These are phyloP conservation scores for Cymbopogon flexuosus DNA, from an alignment of 202 grass and related monocot species.

Conservation along the genomic window DNA sequence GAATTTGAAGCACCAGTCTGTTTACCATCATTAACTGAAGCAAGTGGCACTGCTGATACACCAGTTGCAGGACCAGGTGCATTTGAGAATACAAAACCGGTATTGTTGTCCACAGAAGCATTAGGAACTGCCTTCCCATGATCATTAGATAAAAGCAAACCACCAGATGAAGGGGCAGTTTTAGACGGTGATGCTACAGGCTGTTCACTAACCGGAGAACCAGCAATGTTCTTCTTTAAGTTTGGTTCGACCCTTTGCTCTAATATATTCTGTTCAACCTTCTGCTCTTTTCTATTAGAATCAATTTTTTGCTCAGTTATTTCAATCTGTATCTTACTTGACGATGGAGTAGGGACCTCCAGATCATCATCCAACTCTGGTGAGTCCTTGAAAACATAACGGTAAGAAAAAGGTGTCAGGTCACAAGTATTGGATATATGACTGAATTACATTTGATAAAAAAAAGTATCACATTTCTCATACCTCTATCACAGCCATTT, in stretches of 20 bases:
- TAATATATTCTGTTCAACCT: conserved; percentile 39
- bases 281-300: conserved; percentile 31
- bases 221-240: conserved; percentile 21
- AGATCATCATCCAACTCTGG: conserved; percentile 46
- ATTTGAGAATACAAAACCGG: conserved; percentile 35
- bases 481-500: conserved; percentile 57
- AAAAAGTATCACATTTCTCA: background rate
- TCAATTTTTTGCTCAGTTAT: conserved; percentile 27
- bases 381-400: conserved; percentile 40
- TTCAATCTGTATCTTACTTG: conserved; percentile 19
- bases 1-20: conserved; percentile 20
- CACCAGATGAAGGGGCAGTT: conserved; percentile 13
- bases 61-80: conserved; percentile 4
- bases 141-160: conserved; percentile 38
- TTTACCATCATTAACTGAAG: conserved; percentile 42
- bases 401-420: background rate
- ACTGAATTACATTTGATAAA: background rate
- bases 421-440: background rate
- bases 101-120: conserved; percentile 21
- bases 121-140: conserved; percentile 29
- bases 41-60: conserved; percentile 19
- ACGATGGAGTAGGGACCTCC: conserved; percentile 16
- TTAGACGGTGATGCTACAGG: conserved; percentile 21
- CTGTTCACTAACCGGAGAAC: conserved; percentile 19
- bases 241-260: conserved; percentile 35